Conservation (phyloP, 768 basidiomycete genomes). For the Russula brevipes region DNA sequence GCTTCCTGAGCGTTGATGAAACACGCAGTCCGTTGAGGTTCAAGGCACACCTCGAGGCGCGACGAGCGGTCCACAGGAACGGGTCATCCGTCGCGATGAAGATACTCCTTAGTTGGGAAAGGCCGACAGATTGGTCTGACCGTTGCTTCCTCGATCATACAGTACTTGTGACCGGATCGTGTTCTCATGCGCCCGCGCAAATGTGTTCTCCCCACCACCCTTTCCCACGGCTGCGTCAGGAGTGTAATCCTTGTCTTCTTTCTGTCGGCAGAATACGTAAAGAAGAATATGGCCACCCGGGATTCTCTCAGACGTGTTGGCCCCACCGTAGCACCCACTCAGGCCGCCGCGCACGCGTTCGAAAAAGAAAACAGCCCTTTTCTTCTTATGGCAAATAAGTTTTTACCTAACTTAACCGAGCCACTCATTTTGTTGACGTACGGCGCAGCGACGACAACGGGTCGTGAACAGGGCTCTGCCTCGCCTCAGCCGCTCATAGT, state of each 20-base stretch:
- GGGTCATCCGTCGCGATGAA: neutral
- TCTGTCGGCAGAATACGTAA: neutral
- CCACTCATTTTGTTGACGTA: neutral
- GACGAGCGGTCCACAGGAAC: constrained; percentile 7
- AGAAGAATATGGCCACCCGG: neutral
- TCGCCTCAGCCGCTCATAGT: neutral
- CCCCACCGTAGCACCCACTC: neutral
- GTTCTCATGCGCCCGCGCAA: neutral
- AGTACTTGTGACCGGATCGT: neutral
- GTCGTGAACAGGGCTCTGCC: neutral
- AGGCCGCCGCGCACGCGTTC: neutral
- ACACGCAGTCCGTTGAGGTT: neutral
- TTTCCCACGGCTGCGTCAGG: neutral
- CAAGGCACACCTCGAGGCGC: neutral
- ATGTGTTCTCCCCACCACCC: neutral
- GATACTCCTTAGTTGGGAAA: neutral
- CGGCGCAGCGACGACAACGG: neutral
- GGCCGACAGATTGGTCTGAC: neutral
- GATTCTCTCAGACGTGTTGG: neutral
- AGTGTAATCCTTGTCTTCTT: neutral
- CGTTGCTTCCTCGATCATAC: neutral
- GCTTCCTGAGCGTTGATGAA: neutral
- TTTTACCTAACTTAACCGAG: neutral
- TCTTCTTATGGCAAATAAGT: neutral
- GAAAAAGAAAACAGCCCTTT: neutral